These are phyloP conservation scores for Ustilago bromivora DNA, from an alignment of 1,284 basidiomycete species.

Conservation along the genomic window DNA sequence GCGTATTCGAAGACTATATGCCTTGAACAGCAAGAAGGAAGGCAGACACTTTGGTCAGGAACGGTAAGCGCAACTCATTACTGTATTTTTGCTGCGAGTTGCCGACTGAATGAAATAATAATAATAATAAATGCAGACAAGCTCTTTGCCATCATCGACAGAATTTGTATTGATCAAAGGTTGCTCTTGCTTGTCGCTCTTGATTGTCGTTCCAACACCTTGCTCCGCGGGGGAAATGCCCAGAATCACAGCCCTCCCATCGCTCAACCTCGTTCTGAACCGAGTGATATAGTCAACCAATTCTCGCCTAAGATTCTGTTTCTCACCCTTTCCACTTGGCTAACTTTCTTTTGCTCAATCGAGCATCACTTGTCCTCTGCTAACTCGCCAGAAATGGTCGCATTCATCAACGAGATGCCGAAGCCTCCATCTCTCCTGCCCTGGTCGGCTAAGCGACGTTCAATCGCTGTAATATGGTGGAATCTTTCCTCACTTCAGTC, in stretches of 20 bases:
- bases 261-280: not conserved
- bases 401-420: not conserved
- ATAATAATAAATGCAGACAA: not conserved
- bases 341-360: not conserved
- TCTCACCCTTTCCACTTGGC: conserved; percentile 3
- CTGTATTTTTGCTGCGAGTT: not conserved
- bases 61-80: no score
- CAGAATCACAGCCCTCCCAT: no score
- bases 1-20: not conserved
- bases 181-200: not conserved
- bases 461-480: not conserved
- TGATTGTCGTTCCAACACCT: not conserved
- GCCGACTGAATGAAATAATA: not conserved
- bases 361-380: not conserved
- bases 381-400: not conserved
- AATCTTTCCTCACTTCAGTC: not conserved
- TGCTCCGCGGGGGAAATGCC: not conserved
- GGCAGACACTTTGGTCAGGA: no score
- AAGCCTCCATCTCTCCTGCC: not conserved
- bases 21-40: no score
- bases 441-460: not conserved
- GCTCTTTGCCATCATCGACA: not conserved
- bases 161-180: not conserved
- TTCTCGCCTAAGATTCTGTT: not conserved
- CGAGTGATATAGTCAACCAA: not conserved